Evolutionary conservation across 2,329 filamentous ascomycete species (phyloP).

Genomic region (Orbilia ellipsospora): DNA sequence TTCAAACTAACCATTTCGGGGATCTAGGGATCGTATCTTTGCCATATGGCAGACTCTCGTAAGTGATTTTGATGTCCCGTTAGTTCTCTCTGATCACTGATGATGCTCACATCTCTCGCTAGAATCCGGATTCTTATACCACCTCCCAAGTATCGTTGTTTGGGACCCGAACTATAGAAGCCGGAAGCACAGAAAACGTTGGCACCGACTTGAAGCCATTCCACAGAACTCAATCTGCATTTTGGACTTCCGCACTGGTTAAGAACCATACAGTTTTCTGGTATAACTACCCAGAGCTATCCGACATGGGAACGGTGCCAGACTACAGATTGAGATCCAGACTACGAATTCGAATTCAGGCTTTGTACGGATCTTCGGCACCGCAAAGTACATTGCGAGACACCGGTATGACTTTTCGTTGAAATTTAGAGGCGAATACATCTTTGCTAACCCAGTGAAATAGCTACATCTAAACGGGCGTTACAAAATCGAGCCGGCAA

Average conservation of each 20-base stretch:
- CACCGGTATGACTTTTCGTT: constrained; percentile 7
- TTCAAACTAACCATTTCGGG: neutral
- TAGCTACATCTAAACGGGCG: constrained; percentile 20
- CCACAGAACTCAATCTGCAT: constrained; percentile 9
- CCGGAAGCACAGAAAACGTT: constrained; percentile 18
- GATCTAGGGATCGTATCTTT: constrained; percentile 35
- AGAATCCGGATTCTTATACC: constrained; percentile 40
- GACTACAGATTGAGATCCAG: constrained; percentile 17
- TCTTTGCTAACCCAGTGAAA: neutral
- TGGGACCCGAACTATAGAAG: constrained; percentile 20
- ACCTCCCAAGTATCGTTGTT: constrained; percentile 22
- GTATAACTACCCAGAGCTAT: constrained; percentile 47
- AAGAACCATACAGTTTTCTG: constrained; percentile 19
- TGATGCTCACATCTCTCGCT: neutral
- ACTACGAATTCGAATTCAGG: constrained; percentile 29
- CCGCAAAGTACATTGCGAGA: constrained; percentile 39
- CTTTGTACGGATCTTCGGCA: constrained; percentile 38
- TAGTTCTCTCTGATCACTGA: neutral
- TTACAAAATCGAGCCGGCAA: neutral
- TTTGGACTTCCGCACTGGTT: constrained; percentile 32
- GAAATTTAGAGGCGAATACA: neutral
- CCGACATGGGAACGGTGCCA: constrained; percentile 9
- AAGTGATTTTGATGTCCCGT: neutral
- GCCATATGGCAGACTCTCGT: constrained; percentile 50
- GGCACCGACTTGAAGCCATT: constrained; percentile 28